Conservation (phyloP, 2,329 filamentous ascomycete species). For the Mariannaea sp. region DNA sequence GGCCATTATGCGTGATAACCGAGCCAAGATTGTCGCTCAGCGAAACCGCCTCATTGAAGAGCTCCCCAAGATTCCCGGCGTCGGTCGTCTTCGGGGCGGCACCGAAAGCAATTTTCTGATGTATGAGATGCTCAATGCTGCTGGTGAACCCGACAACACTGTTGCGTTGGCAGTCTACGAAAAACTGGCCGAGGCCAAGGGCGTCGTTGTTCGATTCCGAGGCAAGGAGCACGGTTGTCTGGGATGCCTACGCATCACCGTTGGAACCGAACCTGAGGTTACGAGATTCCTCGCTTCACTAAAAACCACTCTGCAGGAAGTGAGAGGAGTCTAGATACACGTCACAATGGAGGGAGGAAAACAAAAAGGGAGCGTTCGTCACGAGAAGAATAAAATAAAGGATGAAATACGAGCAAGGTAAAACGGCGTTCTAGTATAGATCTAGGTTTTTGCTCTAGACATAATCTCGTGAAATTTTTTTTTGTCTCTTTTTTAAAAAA, state of each 20-base stretch:
- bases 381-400: constrained; percentile 3
- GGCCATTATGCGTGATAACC: constrained; percentile 72
- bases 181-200: constrained; percentile 78
- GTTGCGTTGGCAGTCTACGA: constrained; percentile 83
- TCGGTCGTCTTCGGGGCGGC: constrained; percentile 83
- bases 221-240: constrained; percentile 90
- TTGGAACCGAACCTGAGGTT: constrained; percentile 88
- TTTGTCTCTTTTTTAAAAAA: too few species aligned
- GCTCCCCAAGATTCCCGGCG: constrained; percentile 74
- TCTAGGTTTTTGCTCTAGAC: constrained; percentile 28
- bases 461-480: constrained; percentile 37
- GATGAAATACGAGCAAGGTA: constrained; percentile 11
- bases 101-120: constrained; percentile 86
- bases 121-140: constrained; percentile 79
- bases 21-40: constrained; percentile 73
- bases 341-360: neutral
- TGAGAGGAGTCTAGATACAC: constrained; percentile 39
- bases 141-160: constrained; percentile 77
- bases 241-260: constrained; percentile 87
- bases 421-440: constrained; percentile 32
- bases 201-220: constrained; percentile 91
- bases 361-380: neutral
- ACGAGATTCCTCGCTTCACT: constrained; percentile 76
- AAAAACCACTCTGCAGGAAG: constrained; percentile 52
- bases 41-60: constrained; percentile 75